phyloP scores from a whole-genome alignment of 768 basidiomycete species.

The Tubosaeta brunneosetosa region DNA sequence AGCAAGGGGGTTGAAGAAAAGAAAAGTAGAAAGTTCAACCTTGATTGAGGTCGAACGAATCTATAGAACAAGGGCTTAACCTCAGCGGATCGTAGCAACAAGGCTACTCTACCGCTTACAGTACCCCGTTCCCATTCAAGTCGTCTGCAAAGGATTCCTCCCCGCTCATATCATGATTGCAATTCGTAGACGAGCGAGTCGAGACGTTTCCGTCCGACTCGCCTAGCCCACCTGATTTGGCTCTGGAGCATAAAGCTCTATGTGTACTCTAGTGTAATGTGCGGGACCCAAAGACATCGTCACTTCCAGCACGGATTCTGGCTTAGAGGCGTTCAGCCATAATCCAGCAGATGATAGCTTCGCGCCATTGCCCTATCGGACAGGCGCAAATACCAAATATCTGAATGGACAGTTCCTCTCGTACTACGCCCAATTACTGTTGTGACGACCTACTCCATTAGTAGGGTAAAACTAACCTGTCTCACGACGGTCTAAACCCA shows the following conservation, averaged over 20 bases:
- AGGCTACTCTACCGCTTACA: conserved; percentile 77
- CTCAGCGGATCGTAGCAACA: conserved; percentile 76
- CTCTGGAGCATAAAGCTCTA: conserved; percentile 63
- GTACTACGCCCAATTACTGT: conserved; percentile 80
- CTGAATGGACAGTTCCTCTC: conserved; percentile 81
- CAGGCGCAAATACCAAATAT: conserved; percentile 79
- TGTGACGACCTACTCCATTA: conserved; percentile 66
- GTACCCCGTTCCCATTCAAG: conserved; percentile 71
- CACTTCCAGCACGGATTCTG: conserved; percentile 76
- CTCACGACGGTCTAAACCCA: conserved; percentile 81
- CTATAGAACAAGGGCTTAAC: conserved; percentile 69
- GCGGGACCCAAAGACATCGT: conserved; percentile 68
- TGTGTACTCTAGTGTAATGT: conserved; percentile 25
- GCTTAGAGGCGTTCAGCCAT: conserved; percentile 83
- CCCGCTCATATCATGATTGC: conserved; percentile 64
- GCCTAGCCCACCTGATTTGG: conserved; percentile 55
- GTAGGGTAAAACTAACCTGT: conserved; percentile 86
- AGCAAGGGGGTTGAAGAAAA: background rate
- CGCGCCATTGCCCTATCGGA: conserved; percentile 74
- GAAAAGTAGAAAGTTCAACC: conserved; percentile 6
- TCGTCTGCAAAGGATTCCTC: conserved; percentile 77
- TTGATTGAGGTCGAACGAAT: conserved; percentile 53
- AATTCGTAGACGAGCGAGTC: conserved; percentile 41
- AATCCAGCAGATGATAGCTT: conserved; percentile 82
- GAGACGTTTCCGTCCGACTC: conserved; percentile 49